These are phyloP conservation scores for Boletus barrowsii DNA, from an alignment of 768 basidiomycete genomes.

Conservation along the genomic window DNA sequence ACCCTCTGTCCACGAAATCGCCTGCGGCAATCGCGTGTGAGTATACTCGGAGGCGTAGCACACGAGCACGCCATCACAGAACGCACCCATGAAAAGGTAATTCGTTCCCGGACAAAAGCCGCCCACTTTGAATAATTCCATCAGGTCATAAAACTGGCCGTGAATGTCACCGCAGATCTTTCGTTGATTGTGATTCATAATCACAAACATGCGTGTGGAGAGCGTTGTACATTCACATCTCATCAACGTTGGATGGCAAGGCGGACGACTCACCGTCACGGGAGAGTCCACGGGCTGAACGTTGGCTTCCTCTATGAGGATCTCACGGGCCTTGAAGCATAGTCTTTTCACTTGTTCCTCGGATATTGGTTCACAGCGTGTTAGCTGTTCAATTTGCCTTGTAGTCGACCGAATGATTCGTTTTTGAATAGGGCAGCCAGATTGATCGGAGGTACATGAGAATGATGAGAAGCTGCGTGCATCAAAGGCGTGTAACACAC, in stretches of 20 bases:
- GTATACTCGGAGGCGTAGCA: constrained; percentile 3
- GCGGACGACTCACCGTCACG: constrained; percentile 67
- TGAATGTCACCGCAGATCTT: constrained; percentile 96
- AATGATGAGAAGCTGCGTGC: constrained; percentile 27
- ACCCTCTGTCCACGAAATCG: constrained; percentile 97
- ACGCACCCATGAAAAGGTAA: constrained; percentile 93
- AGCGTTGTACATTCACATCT: constrained; percentile 1
- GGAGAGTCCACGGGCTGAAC: constrained; percentile 95
- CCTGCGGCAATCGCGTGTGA: constrained; percentile 45
- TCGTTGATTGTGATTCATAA: constrained; percentile 5
- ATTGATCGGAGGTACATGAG: constrained; percentile 26
- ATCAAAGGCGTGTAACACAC: constrained; percentile 39
- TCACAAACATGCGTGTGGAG: constrained; percentile 2
- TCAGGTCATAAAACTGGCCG: constrained; percentile 94
- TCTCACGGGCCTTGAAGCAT: constrained; percentile 94
- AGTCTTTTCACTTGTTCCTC: constrained; percentile 95
- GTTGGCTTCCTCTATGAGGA: constrained; percentile 96
- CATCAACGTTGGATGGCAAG: neutral
- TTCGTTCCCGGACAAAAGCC: constrained; percentile 91
- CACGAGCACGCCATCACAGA: constrained; percentile 1
- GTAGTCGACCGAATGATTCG: constrained; percentile 9
- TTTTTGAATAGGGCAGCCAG: constrained; percentile 10
- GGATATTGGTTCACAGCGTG: constrained; percentile 91
- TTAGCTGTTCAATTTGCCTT: constrained; percentile 94
- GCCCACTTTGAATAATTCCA: constrained; percentile 93